phyloP scores from a whole-genome alignment of 495 filamentous ascomycete species.

The Zalerion maritima region DNA sequence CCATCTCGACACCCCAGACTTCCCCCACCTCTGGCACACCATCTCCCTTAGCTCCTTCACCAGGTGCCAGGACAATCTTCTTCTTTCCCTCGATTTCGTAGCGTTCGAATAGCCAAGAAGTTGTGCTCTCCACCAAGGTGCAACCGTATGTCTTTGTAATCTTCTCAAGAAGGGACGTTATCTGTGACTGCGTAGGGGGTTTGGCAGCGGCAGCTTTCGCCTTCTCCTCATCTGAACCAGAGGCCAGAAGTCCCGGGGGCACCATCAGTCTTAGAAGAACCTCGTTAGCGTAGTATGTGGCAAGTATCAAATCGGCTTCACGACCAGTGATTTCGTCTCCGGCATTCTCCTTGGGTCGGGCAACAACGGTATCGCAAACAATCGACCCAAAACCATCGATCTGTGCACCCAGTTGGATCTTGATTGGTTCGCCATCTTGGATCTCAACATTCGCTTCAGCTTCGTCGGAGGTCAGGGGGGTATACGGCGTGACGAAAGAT shows the following conservation, averaged over 20 bases:
- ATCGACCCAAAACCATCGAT: slow-evolving; percentile 96
- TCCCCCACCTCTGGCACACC: slow-evolving; percentile 82
- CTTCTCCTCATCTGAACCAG: slow-evolving; percentile 86
- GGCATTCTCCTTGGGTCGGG: slow-evolving; percentile 40
- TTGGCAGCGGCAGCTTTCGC: slow-evolving; percentile 74
- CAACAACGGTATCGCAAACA: slow-evolving; percentile 81
- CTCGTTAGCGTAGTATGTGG: slow-evolving; percentile 92
- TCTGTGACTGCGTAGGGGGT: slow-evolving; percentile 65
- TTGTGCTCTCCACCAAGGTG: slow-evolving; percentile 92
- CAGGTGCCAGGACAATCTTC: slow-evolving; percentile 88
- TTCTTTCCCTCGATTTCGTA: slow-evolving; percentile 98
- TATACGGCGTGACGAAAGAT: slow-evolving; percentile 93
- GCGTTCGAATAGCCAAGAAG: slow-evolving; percentile 84
- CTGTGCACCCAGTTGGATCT: slow-evolving; percentile 95
- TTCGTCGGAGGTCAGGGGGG: slow-evolving; percentile 69
- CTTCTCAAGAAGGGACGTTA: slow-evolving; percentile 78
- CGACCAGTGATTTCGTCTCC: slow-evolving; percentile 51
- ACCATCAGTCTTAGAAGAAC: slow-evolving; percentile 80
- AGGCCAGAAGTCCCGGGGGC: slow-evolving; percentile 68
- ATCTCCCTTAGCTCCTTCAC: slow-evolving; percentile 78
- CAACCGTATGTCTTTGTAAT: slow-evolving; percentile 80
- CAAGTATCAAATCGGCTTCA: slow-evolving; percentile 73
- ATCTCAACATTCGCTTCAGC: slow-evolving; percentile 66
- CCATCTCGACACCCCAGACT: slow-evolving; percentile 95
- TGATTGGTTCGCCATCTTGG: slow-evolving; percentile 72